Base-by-base conservation (phyloP, 2,329 filamentous ascomycete species). In the Colletotrichum simmondsii region DNA sequence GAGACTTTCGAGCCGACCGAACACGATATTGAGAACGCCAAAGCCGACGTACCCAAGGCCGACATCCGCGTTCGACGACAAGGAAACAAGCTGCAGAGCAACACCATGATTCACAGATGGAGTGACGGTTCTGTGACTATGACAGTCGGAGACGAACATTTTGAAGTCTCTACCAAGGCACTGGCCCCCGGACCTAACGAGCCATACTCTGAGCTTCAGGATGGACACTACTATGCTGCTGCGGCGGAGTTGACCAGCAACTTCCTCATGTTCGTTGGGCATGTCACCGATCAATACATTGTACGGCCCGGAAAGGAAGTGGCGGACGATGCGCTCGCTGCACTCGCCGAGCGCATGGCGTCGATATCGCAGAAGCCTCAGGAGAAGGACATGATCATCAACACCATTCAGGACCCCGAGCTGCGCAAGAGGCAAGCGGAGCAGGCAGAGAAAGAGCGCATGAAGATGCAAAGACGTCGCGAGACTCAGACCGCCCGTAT, bases 71-170 rank as follows among this genome's bases (percentile, higher is more conserved):
- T 92, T 83, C 90, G 92, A 66, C 90, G 88, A 77, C 91, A 94
- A 71, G 86, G 91, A 11, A 87, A 87, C n/a, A 85, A 91, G 74
- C 85, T 95, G 14, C 90, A 93, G 79, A 95, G 93, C 78, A 96
- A 96, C 79, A 90, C 94, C 2, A 89, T 92, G 74, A 84, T 96
- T 35, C 90, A 94, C 78, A 89, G 90, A 76, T 96, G 94, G 94
- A 94, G 92, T 74, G 94, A 96, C 78, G 94, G 94, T 32, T 94
- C 92, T 4, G 85, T 94, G 19, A 95, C 93, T 12, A 85, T 96
- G 28, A 90, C 92, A n/a, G 86, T 95, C 28, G 94, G 93, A 16
- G 91, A 90, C 72, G 91, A 92, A 75, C 93, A 95, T 78, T 95
- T 92, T 84, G 92, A 95, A 78, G 88, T 95, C 58, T 88, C 91